These are phyloP conservation scores for Ampelocalamus luodianensis DNA, from an alignment of 176 grass and related monocot species.

Conservation along the genomic window DNA sequence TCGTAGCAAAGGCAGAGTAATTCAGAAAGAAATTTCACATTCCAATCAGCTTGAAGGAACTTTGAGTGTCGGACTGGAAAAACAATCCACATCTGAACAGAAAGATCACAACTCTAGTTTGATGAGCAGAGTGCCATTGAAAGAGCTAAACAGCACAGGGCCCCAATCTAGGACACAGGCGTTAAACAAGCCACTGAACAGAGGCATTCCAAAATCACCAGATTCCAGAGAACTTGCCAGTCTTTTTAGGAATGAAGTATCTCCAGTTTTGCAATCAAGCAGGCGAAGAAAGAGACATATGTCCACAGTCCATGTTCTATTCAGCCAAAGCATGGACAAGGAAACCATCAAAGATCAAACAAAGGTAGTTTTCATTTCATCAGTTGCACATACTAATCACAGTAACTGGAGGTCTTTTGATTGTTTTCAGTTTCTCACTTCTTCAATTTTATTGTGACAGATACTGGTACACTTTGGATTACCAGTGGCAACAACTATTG, in stretches of 20 bases:
- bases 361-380: slow-evolving; percentile 62
- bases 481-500: slow-evolving; percentile 53
- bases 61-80: slow-evolving; percentile 1
- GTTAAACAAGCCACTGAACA: slow-evolving; percentile 43
- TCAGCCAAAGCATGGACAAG: slow-evolving; percentile 80
- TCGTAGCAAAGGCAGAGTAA: slow-evolving; percentile 12
- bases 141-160: slow-evolving; percentile 36
- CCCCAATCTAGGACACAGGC: slow-evolving; percentile 39
- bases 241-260: slow-evolving; percentile 47
- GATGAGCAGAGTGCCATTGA: slow-evolving; percentile 39
- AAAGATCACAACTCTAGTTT: slow-evolving; percentile 40
- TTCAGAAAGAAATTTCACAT: slow-evolving; percentile 35
- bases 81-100: slow-evolving; percentile 32
- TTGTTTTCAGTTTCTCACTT: neutral
- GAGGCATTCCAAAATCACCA: slow-evolving; percentile 45
- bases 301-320: slow-evolving; percentile 62
- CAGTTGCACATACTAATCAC: slow-evolving; percentile 32
- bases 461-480: slow-evolving; percentile 72
- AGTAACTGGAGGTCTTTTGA: slow-evolving; percentile 23
- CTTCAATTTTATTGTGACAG: slow-evolving; percentile 42
- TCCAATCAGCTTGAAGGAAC: slow-evolving; percentile 32
- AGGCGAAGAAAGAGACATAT: slow-evolving; percentile 61
- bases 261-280: slow-evolving; percentile 48
- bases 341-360: slow-evolving; percentile 71
- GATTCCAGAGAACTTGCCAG: slow-evolving; percentile 57